phyloP scores from a whole-genome alignment of 2,329 filamentous ascomycete genomes.

The Chaetomiaceae sp. region DNA sequence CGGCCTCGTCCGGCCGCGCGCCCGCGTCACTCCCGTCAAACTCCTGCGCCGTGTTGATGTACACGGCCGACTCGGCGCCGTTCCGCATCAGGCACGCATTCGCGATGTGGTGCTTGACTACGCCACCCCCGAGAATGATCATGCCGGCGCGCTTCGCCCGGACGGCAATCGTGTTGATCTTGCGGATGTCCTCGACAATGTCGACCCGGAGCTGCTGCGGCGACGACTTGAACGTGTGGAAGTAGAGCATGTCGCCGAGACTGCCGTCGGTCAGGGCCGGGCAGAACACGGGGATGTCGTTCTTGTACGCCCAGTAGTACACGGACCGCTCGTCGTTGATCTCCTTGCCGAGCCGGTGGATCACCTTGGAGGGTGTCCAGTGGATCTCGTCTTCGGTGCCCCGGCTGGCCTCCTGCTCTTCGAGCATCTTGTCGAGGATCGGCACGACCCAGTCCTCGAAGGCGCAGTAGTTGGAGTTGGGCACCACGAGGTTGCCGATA shows the following conservation, averaged over 20 bases:
- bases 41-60: conserved; percentile 95
- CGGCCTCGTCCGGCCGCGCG: conserved; percentile 89
- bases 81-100: conserved; percentile 98
- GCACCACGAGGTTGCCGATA: conserved; percentile 92
- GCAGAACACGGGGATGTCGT: conserved; percentile 95
- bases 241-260: conserved; percentile 96
- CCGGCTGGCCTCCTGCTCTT: conserved; percentile 81
- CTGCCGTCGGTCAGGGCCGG: conserved; percentile 93
- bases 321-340: conserved; percentile 90
- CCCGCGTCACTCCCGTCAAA: conserved; percentile 97
- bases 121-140: conserved; percentile 88
- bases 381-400: conserved; percentile 64
- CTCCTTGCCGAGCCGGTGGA: conserved; percentile 82
- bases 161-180: conserved; percentile 87
- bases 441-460: conserved; percentile 98
- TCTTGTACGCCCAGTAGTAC: conserved; percentile 97
- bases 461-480: conserved; percentile 93
- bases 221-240: conserved; percentile 90
- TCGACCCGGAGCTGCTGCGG: conserved; percentile 79
- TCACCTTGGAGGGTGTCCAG: conserved; percentile 94
- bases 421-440: conserved; percentile 89
- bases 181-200: conserved; percentile 88
- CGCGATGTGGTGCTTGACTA: conserved; percentile 98
- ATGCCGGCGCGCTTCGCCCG: conserved; percentile 85
- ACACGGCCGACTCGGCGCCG: conserved; percentile 92